phyloP scores from a whole-genome alignment of 2,329 filamentous ascomycete genomes.

The Fusarium penzigii region DNA sequence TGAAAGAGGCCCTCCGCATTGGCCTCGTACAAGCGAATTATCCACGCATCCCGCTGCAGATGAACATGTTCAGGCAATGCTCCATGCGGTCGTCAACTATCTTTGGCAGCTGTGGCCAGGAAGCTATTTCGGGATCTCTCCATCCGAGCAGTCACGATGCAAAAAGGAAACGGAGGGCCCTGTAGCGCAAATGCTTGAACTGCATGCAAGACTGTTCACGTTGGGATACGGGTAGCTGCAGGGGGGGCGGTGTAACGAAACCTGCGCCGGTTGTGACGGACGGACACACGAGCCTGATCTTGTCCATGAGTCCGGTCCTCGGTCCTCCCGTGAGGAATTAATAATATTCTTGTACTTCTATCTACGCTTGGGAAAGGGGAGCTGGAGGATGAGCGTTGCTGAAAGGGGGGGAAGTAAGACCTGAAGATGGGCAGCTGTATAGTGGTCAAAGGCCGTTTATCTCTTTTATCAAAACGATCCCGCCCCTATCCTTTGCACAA shows the following conservation, averaged over 20 bases:
- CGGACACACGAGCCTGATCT: conserved; percentile 26
- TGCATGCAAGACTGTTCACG: conserved; percentile 40
- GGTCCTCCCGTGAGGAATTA: conserved; percentile 22
- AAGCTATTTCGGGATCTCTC: too few relatives aligned
- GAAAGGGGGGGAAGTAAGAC: neutral
- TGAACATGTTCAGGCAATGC: too few relatives aligned
- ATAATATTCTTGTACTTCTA: conserved; percentile 20
- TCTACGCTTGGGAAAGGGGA: neutral
- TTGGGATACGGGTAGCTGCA: conserved; percentile 35
- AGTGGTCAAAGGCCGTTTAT: neutral
- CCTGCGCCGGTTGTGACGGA: conserved; percentile 10
- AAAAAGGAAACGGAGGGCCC: neutral
- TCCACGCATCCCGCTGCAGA: too few relatives aligned
- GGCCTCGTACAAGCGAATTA: too few relatives aligned
- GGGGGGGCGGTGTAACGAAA: conserved; percentile 29
- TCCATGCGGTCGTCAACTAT: too few relatives aligned
- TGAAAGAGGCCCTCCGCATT: too few relatives aligned
- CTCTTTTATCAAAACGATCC: conserved; percentile 12
- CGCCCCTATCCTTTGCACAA: conserved; percentile 10
- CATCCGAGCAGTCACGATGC: neutral
- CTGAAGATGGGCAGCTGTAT: neutral
- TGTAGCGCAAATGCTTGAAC: neutral
- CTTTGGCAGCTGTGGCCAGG: too few relatives aligned
- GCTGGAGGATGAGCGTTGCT: conserved; percentile 1
- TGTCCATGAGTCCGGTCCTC: conserved; percentile 19